These are phyloP conservation scores for Penicillium hesseltinei DNA, from an alignment of 2,329 filamentous ascomycete genomes.

Conservation along the genomic window DNA sequence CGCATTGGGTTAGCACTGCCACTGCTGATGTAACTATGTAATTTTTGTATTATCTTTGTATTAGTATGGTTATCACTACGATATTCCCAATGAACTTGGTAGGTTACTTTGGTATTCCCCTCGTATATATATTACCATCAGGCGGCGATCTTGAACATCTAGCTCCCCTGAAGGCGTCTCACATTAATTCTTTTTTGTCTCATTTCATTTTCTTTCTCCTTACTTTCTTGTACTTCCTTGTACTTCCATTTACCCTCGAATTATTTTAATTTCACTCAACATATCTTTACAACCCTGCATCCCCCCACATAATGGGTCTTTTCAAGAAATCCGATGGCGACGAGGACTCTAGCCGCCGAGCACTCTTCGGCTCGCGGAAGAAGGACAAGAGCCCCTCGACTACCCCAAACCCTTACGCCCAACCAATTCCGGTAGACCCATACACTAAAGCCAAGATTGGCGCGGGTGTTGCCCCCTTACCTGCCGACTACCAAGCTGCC, in stretches of 20 bases:
- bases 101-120: neutral
- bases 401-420: constrained; percentile 57
- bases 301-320: constrained; percentile 29
- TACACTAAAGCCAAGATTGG: constrained; percentile 53
- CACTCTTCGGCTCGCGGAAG: constrained; percentile 58
- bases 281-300: neutral
- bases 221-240: constrained; percentile 1
- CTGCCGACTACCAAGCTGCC: constrained; percentile 32
- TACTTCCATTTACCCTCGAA: neutral
- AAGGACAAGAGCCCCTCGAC: constrained; percentile 55
- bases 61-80: neutral
- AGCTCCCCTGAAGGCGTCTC: constrained; percentile 15
- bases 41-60: constrained; percentile 7
- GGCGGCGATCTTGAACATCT: constrained; percentile 10
- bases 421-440: constrained; percentile 52
- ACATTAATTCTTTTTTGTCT: constrained; percentile 9
- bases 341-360: constrained; percentile 52
- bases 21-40: constrained; percentile 16
- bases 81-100: neutral
- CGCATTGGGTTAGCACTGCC: constrained; percentile 20
- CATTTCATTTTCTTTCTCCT: constrained; percentile 10
- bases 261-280: neutral
- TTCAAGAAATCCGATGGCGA: constrained; percentile 58
- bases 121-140: constrained; percentile 5
- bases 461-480: constrained; percentile 40